A percentile compares a stretch with the other conserved stretches of the same genome.
Evolutionary conservation across 83 land plant species (phyloP).

Genomic region (Thuja plicata): DNA sequence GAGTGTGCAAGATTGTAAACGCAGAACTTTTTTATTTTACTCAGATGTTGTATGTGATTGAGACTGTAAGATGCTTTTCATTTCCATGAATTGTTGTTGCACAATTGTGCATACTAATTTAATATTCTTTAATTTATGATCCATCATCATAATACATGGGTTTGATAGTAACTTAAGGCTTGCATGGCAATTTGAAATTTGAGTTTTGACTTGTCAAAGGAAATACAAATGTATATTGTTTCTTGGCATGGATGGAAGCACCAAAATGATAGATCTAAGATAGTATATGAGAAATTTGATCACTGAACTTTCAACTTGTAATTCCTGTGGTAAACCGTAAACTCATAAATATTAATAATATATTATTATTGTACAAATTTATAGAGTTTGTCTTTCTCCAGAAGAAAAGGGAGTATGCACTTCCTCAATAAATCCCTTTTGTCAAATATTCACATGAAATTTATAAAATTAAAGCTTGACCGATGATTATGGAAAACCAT

Average conservation of each 20-base stretch:
- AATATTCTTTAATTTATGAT: neutral
- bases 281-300: neutral
- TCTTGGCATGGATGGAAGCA: neutral
- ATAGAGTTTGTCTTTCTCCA: neutral
- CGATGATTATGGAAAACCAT: neutral
- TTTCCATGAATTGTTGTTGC: neutral
- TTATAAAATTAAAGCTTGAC: neutral
- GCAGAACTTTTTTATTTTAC: conserved; percentile 80
- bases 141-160: neutral
- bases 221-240: neutral
- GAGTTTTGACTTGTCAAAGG: neutral
- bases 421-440: neutral
- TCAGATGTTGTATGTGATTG: conserved; percentile 85
- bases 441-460: neutral
- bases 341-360: neutral
- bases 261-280: neutral
- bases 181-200: neutral
- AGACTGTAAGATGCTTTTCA: neutral
- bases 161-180: neutral
- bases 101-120: neutral
- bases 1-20: conserved; percentile 61
- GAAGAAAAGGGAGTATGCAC: neutral
- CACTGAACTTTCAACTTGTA: neutral
- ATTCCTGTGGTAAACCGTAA: neutral
- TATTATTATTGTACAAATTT: neutral